Evolutionary conservation across 139 green algal genomes (phyloP), one percentile per base, ranked within the genome.

Genomic region (Coccomyxa sp.): DNA sequence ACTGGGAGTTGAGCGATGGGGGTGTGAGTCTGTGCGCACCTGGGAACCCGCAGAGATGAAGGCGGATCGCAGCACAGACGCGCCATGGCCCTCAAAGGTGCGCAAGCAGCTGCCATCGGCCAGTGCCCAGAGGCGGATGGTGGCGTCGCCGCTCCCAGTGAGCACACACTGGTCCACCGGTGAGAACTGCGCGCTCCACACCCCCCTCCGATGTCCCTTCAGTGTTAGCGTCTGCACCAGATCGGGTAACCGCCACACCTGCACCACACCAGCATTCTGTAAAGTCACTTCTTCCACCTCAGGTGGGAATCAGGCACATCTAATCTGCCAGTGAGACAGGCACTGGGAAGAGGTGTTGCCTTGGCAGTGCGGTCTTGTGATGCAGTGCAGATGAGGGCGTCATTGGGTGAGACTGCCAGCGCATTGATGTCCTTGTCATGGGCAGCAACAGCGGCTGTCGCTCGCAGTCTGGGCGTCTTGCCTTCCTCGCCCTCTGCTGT

Each of bases 351-450:
- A 51, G 38, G 38, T 51, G 45, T 27, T 58, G 98, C 77, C 84
- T 94, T 94, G 71, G 89, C 92, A 0, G 93, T 97, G 15, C 90
- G 88, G 89, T 99, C 97, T 83, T 96, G 92, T 68, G 92, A 96
- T 78, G 83, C 95, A 0, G 94, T 95, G 32, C 90, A 94, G 4
- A 95, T 79, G 13, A 95, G 81, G 16, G 80, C 60, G 58, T 93
- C 84, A 74, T 94, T 91, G 32, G 92, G 91, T 10, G 92, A 87
- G 16, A 98, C 88, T 1, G 94, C 96, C 30, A 99, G 88, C 0
- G 87, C 87, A 81, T 99, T 99, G 85, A 99, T 94, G 84, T 98
- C 95, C 90, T 99, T 99, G 86, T 98, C 96, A 85, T 99, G 97
- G 3, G 93, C 97, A 27, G 93, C 91, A n/a, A 96, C 92, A 13